A percentile compares a stretch with the other conserved stretches of the same genome.
These are phyloP conservation scores for Trichoderma afroharzianum DNA, from an alignment of 2,329 filamentous ascomycete species.

Conservation along the genomic window DNA sequence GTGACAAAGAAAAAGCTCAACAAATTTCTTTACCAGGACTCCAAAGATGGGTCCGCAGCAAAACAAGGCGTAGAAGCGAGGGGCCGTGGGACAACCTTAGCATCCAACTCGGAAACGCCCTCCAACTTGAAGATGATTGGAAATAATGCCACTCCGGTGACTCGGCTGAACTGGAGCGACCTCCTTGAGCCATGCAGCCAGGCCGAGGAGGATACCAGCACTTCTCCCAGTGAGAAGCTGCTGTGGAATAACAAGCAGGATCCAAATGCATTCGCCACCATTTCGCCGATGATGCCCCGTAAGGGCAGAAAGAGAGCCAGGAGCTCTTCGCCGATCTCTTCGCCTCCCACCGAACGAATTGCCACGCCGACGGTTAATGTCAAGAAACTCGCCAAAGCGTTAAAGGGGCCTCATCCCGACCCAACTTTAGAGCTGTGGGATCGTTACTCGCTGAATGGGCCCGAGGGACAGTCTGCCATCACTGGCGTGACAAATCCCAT, in stretches of 20 bases:
- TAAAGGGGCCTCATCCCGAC: slow-evolving; percentile 67
- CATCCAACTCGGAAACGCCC: background rate
- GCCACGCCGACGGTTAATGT: slow-evolving; percentile 51
- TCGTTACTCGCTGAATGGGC: slow-evolving; percentile 56
- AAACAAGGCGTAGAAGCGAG: slow-evolving; percentile 21
- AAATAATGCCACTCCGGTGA: slow-evolving; percentile 43
- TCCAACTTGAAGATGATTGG: slow-evolving; percentile 25
- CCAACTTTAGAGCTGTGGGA: slow-evolving; percentile 75
- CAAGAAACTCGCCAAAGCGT: slow-evolving; percentile 52
- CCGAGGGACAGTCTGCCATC: slow-evolving; percentile 40
- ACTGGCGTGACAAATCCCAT: slow-evolving; percentile 51
- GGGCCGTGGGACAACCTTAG: background rate
- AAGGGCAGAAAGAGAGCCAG: slow-evolving; percentile 63
- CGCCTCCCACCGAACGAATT: slow-evolving; percentile 52
- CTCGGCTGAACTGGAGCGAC: slow-evolving; percentile 55
- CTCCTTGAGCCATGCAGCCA: slow-evolving; percentile 46
- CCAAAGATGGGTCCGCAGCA: slow-evolving; percentile 20
- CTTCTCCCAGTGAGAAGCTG: slow-evolving; percentile 59
- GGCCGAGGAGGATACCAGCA: slow-evolving; percentile 43
- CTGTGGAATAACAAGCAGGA: slow-evolving; percentile 56
- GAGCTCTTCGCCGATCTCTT: slow-evolving; percentile 70
- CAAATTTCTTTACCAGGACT: slow-evolving; percentile 46
- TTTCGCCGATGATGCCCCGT: slow-evolving; percentile 48
- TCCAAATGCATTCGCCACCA: slow-evolving; percentile 36
- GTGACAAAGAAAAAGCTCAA: slow-evolving; percentile 59